Percentiles rank a stretch among this genome's conserved stretches.
These are phyloP conservation scores for Candida succiphila DNA, from an alignment of 805 yeast species.

Conservation along the genomic window DNA sequence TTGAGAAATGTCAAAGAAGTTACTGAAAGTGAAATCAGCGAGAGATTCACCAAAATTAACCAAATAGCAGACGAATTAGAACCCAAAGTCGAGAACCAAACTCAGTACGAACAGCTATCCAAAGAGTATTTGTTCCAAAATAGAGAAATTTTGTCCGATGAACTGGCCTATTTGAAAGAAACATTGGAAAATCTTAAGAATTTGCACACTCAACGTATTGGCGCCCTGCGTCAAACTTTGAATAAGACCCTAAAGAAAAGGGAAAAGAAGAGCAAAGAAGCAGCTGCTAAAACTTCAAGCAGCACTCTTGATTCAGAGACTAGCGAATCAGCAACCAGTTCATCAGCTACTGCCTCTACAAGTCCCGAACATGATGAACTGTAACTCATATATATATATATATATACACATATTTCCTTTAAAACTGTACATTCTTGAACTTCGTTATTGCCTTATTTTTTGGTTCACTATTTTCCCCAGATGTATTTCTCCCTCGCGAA, in stretches of 20 bases:
- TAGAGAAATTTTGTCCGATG: constrained; percentile 12
- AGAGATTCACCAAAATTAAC: constrained; percentile 14
- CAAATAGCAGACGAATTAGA: constrained; percentile 20
- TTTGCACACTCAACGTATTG: constrained; percentile 20
- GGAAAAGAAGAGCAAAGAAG: constrained; percentile 6
- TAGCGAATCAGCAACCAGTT: neutral
- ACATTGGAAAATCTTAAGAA: constrained; percentile 9
- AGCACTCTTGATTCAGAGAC: neutral
- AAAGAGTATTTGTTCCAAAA: constrained; percentile 15
- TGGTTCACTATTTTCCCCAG: neutral
- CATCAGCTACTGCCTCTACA: constrained; percentile 1
- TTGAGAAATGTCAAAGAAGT: constrained; percentile 14
- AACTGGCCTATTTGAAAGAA: constrained; percentile 9
- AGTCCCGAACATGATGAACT: constrained; percentile 10
- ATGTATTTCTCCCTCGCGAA: neutral
- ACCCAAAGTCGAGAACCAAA: constrained; percentile 15
- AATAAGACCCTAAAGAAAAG: constrained; percentile 9
- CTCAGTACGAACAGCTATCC: constrained; percentile 6
- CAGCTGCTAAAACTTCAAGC: constrained; percentile 1
- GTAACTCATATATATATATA: constrained; percentile 1
- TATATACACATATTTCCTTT: neutral
- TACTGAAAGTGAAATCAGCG: constrained; percentile 18
- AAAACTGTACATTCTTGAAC: too few relatives aligned
- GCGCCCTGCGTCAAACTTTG: constrained; percentile 13
- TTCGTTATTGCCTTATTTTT: too few relatives aligned